Percentiles rank a stretch among this genome's conserved stretches.
Evolutionary conservation across 2,329 filamentous ascomycete species (phyloP).

Genomic region (Anisogramma anomala): DNA sequence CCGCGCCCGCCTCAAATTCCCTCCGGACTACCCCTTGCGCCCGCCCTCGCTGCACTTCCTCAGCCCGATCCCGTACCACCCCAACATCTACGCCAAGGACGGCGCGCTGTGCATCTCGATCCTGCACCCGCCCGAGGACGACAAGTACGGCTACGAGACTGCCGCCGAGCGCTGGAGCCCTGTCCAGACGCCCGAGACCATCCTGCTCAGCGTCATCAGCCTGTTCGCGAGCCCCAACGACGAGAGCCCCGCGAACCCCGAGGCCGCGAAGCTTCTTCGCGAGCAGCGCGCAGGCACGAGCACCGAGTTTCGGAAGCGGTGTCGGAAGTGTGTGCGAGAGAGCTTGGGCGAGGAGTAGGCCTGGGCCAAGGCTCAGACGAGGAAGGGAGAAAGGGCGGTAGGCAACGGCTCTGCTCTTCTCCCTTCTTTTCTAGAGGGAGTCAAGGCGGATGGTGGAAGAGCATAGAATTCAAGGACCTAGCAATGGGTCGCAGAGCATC

Average conservation of each 20-base stretch:
- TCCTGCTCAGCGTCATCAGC: constrained; percentile 82
- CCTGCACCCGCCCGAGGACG: constrained; percentile 87
- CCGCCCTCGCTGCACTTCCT: constrained; percentile 86
- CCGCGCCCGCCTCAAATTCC: constrained; percentile 73
- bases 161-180: constrained; percentile 88
- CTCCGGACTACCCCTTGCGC: constrained; percentile 71
- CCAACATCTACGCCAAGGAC: constrained; percentile 71
- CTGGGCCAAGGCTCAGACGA: too few species aligned
- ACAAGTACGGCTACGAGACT: constrained; percentile 85
- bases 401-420: too few species aligned
- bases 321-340: constrained; percentile 67
- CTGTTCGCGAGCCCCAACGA: constrained; percentile 89
- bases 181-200: constrained; percentile 90
- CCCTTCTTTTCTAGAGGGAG: too few species aligned
- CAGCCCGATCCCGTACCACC: constrained; percentile 75
- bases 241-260: constrained; percentile 89
- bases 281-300: constrained; percentile 54
- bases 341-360: constrained; percentile 61
- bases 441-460: background rate
- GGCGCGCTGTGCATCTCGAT: constrained; percentile 95
- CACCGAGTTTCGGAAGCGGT: constrained; percentile 67
- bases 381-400: too few species aligned
- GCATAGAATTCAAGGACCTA: background rate
- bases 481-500: background rate
- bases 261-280: constrained; percentile 79